Base-by-base conservation (phyloP, 768 basidiomycete genomes). In the Psilocybe subaeruginosa region DNA sequence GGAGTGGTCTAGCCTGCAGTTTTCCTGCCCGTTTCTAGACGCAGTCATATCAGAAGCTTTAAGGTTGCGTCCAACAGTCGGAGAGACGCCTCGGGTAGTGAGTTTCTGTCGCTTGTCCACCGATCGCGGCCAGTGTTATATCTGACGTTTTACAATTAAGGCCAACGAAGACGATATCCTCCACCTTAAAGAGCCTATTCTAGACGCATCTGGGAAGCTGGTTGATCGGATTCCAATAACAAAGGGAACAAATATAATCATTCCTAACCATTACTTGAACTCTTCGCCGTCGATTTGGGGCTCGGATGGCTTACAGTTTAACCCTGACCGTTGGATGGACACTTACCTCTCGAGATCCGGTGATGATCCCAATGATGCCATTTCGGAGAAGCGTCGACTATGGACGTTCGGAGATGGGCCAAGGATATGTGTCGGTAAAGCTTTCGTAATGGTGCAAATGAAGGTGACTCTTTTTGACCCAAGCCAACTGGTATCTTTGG, bases 361-460 rank as follows among this genome's bases (percentile, higher is more conserved):
- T 46, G 60, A 65, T 30, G 33, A 30, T 2, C 57, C 61, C 2
- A 77, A 75, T 6, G 69, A 74, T 33, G 73, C 73, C 31, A 65
- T 78, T 43, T 74, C 74, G 39, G 76, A 77, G 1, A 72, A 77
- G 35, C 68, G 71, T 16, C 80, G 82, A 41, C 56, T 82, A 1
- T 70, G 80, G 58, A 78, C 78, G 3, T 84, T 82, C 64, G 66
- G 75, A 0, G 82, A 83, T 45, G 83, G 82, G 1, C 73, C 75
- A 3, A 69, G 80, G 35, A 74, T 70, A n/a, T 84, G 82, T 61
- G 69, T 82, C 9, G 82, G 82, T 14, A 77, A 74, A 37, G 68
- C 67, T 12, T 82, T 82, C 59, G 79, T 80, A 2, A 56, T 80
- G 19, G 71, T 75, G 0, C 75, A 79, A 60, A 70, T 79, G 61